phyloP scores from a whole-genome alignment of 73 alveolate genomes.

The Tetrahymena elliotti region DNA sequence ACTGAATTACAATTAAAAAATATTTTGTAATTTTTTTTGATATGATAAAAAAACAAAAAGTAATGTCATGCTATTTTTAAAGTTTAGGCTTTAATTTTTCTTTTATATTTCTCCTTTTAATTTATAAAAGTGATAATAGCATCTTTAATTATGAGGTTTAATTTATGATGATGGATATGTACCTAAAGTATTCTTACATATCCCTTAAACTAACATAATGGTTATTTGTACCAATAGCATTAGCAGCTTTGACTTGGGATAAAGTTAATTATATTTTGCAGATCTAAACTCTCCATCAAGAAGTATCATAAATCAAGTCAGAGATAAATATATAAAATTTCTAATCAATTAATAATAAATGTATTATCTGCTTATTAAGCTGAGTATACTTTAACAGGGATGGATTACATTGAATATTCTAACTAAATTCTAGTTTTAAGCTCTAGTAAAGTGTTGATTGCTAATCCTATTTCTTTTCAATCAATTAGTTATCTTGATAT shows the following conservation, averaged over 20 bases:
- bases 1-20: too few species aligned
- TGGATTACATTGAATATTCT: neutral
- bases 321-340: neutral
- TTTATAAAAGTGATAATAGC: neutral
- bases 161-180: neutral
- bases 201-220: neutral
- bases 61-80: too few species aligned
- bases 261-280: neutral
- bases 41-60: too few species aligned
- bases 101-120: neutral
- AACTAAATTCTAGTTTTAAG: neutral
- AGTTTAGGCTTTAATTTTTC: too few species aligned
- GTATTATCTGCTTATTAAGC: neutral
- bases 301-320: neutral
- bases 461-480: neutral
- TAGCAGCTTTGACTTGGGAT: neutral
- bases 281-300: neutral
- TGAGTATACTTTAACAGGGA: neutral
- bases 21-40: too few species aligned
- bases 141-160: neutral
- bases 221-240: neutral
- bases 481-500: neutral
- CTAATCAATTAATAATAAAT: too few species aligned
- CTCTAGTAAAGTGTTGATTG: neutral
- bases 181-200: neutral